Base-by-base conservation (phyloP, 1,284 basidiomycete species). In the Melampsora occidentalis region DNA sequence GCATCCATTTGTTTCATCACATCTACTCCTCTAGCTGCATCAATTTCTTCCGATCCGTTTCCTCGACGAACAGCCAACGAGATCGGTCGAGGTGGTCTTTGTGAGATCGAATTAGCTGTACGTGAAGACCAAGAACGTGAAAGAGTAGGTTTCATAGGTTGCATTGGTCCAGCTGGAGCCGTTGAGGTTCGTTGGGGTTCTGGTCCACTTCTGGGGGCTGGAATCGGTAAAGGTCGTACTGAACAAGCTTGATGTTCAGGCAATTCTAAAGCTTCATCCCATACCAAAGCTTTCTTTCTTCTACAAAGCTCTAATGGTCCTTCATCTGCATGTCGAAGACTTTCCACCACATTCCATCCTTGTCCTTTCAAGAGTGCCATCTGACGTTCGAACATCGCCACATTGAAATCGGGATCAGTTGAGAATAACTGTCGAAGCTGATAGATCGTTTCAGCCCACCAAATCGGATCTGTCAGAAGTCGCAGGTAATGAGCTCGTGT, bases 361-460 rank as follows among this genome's bases (percentile, higher is more conserved):
- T 97, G 94, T 2, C 93, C 94, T 83, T 94, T 94, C 79, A 96
- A 89, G 7, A 96, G 91, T 49, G 91, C 90, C 79, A 96, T 85
- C 87, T 96, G 93, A 79, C 90, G 86, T 89, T 92, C 78, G 78
- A 85, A 85, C 71, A 82, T 81, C 48, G 78, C 76, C 46, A 82
- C 81, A 67, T 83, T 81, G 73, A 84, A 85, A 68, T 92, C 92
- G 4, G 89, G 89, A 82, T 94, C 93, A 18, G 91, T 86, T 18
- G 88, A 87, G 81, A 94, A 94, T 25, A 94, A 81, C 79, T 89
- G 89, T 77, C 90, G 85, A 7, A 96, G 84, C 79, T 92, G 88
- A 78, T 86, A 89, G 1, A 89, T 91, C 4, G 93, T 94, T 81
- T 93, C 89, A 79, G 91, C 88, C 94, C 94, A 97, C 94, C 94